Base-by-base conservation (phyloP, 208 protist species). In the Strigomonas culicis region DNA sequence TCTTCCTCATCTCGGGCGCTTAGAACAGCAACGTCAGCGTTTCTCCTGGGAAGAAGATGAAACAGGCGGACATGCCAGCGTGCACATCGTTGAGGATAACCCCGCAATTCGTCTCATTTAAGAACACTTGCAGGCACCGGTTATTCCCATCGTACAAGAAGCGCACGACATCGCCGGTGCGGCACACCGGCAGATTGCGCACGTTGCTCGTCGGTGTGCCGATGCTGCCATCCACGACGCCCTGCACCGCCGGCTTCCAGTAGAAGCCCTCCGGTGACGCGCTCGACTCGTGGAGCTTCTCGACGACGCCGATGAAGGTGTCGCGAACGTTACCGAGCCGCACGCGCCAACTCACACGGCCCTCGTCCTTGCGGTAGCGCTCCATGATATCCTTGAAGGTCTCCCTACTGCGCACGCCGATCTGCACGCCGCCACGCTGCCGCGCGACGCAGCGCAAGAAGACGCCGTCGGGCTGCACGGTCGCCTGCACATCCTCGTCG, bases 41-140 rank as follows among this genome's bases (percentile, higher is more conserved):
- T 59, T 94, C 88, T 19, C 80, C 80, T 43, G 88, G 88, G 62
- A 79, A 87, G 61, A 94, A 84, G 63, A 94, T 90, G 68, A 94
- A 92, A 63, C 88, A 94, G 2, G 88, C 80, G 0, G 79, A 74
- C 19, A 92, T 64, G 46, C 62, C 64, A 11, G 77, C 72, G 39
- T 86, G 77, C 30, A 92, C 25, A 17, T 66, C 66, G 31, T 88
- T 58, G 11, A 94, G 63, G 7, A 90, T 50, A 17, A 80, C 83
- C 15, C 65, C 60, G 71, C 90, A 76, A 7, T 78, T 63, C 0
- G 1, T 69, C n/a, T 75, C 74, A 72, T 92, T 90, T 34, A 88
- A 21, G 11, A 68, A 28, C 28, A 92, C 46, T 15, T 74, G 68
- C 22, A 94, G 72, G 0, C 79, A 78, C 13, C 61, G 49, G 1